Base-by-base conservation (phyloP, 768 basidiomycete genomes). In the Ephemerocybe angulata region DNA sequence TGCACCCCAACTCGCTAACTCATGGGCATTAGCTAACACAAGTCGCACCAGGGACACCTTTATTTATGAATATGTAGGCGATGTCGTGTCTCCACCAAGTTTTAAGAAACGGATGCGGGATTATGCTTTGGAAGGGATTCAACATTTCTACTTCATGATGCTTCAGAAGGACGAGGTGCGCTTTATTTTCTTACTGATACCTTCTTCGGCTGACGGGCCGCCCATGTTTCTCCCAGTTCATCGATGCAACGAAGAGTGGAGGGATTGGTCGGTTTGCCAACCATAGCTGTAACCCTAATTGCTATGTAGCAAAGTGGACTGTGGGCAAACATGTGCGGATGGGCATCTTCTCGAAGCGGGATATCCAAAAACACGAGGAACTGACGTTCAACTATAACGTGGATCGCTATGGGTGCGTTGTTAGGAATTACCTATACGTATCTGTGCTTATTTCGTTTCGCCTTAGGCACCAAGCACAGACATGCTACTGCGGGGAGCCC, bases 71-170 rank as follows among this genome's bases (percentile, higher is more conserved):
- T 98, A 99, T 66, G 86, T 98, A 30, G 97, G 97, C 29, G 97
- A 99, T 58, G 93, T 99, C 21, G 90, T 99, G 61, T 88, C 83
- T 55, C 88, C 92, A 31, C 73, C 76, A 11, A 87, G 88, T 15
- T 97, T 99, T 68, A 83, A 88, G 71, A 93, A 91, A 69, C 85
- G 96, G 28, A 98, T 99, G 93, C 83, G 88, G 35, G 87, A 88
- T 8, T 99, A 99, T 67, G 95, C 84, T 2, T 83, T 86, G 40
- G 92, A 97, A 67, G 96, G 96, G 17, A 93, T 98, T 60, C 79
- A 83, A 50, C 97, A 98, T 69, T 99, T 98, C 63, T 99, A 98
- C 74, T 99, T 99, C 68, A 99, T 98, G 97, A 95, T 96, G 90
- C 71, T 99, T 55, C 97, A 99, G 73, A 93, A 91, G 66, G 94